A percentile compares a stretch with the other conserved stretches of the same genome.
Conservation (phyloP, 495 filamentous ascomycete genomes). For the Trichoderma virens region DNA sequence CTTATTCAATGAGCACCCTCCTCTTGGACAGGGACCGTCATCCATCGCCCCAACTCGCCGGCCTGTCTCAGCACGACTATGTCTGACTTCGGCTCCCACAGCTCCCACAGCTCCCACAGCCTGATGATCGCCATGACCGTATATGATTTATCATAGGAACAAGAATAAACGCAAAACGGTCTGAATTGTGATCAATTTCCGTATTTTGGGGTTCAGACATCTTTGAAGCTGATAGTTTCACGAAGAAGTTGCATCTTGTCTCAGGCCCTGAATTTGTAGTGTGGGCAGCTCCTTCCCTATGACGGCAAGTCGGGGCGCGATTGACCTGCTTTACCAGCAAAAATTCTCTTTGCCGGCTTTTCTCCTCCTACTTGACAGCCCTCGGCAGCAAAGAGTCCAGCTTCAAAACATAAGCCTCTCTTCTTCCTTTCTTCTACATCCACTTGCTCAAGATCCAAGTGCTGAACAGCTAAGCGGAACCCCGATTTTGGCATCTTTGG, state of each 20-base stretch:
- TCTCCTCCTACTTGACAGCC: neutral
- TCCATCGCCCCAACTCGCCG: neutral
- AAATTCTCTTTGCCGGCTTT: neutral
- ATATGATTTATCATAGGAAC: neutral
- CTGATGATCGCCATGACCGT: neutral
- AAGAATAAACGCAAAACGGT: neutral
- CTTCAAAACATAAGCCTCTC: neutral
- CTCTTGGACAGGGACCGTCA: neutral
- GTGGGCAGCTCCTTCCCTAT: neutral
- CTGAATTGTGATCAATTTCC: neutral
- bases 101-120: neutral
- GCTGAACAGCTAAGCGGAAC: neutral
- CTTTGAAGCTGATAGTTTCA: neutral
- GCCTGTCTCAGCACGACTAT: constrained; percentile 1
- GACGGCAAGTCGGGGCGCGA: neutral
- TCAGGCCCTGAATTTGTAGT: neutral
- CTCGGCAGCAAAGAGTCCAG: neutral
- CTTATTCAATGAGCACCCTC: neutral
- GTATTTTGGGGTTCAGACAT: neutral
- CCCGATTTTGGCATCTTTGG: neutral
- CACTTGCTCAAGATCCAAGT: neutral
- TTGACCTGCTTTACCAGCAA: neutral
- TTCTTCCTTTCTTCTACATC: neutral
- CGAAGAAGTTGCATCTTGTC: neutral
- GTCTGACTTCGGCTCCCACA: constrained; percentile 1